Conservation (phyloP, 495 filamentous ascomycete species). For the Haplographium delicatum region DNA sequence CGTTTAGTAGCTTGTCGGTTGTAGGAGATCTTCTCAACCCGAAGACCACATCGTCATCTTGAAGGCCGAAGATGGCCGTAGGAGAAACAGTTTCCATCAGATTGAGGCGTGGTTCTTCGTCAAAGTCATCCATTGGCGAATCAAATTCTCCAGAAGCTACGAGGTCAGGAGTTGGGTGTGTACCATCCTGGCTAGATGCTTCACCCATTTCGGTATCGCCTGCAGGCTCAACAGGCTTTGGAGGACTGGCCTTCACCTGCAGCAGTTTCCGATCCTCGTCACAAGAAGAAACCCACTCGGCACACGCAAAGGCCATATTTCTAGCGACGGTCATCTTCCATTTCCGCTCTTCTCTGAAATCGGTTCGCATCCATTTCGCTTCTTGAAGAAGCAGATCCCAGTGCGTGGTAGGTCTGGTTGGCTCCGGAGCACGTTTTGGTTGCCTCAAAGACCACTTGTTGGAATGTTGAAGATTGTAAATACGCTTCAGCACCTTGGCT, state of each 20-base stretch:
- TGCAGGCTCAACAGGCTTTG: conserved; percentile 3
- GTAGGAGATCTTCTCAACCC: conserved; percentile 67
- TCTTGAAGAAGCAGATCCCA: conserved; percentile 83
- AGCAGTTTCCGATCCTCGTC: conserved; percentile 56
- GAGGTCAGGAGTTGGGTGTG: conserved; percentile 65
- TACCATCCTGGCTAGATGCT: conserved; percentile 27
- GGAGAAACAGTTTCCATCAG: conserved; percentile 49
- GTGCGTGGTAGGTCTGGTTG: conserved; percentile 65
- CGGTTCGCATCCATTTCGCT: conserved; percentile 95
- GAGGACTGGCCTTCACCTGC: conserved; percentile 52
- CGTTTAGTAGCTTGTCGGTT: conserved; percentile 75
- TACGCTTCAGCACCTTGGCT: conserved; percentile 71
- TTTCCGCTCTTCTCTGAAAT: conserved; percentile 89
- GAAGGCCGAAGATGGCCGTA: conserved; percentile 76
- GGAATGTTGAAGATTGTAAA: conserved; percentile 82
- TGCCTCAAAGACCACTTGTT: conserved; percentile 91
- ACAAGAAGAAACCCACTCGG: conserved; percentile 65
- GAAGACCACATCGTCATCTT: conserved; percentile 77
- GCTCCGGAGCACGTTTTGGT: conserved; percentile 72
- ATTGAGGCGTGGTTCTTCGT: conserved; percentile 40
- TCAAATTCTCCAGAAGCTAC: conserved; percentile 52
- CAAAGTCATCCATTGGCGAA: conserved; percentile 38
- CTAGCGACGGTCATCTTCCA: conserved; percentile 83
- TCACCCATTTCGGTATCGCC: conserved; percentile 25
- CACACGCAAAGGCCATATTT: conserved; percentile 72